Evolutionary conservation across 352 stramenopile species (phyloP).

Genomic region (Pythium myriotylum): DNA sequence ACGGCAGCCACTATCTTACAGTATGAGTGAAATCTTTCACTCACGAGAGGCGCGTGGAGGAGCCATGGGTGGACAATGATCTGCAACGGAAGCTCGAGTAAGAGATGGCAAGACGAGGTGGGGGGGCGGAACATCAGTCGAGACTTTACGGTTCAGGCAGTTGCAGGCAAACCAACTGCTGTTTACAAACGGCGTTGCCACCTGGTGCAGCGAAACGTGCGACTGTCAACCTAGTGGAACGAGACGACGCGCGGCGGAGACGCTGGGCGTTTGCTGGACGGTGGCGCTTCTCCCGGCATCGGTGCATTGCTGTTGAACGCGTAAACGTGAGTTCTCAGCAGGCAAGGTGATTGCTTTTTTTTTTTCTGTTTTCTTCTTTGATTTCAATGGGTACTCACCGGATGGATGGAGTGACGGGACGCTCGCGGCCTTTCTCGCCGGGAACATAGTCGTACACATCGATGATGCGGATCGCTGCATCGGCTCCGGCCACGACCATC

Average conservation of each 20-base stretch:
- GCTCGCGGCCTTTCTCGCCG: conserved; percentile 69
- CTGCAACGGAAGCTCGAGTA: too few relatives aligned
- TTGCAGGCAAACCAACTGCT: too few relatives aligned
- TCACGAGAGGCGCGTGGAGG: too few relatives aligned
- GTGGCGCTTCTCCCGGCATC: conserved; percentile 46
- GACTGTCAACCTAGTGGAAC: conserved; percentile 28
- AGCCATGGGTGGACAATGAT: too few relatives aligned
- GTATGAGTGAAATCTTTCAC: background rate
- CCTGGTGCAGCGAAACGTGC: background rate
- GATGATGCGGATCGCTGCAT: conserved; percentile 89
- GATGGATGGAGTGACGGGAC: conserved; percentile 71
- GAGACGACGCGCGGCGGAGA: conserved; percentile 55
- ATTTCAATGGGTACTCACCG: conserved; percentile 17
- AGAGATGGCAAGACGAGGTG: too few relatives aligned
- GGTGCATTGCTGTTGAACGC: conserved; percentile 42
- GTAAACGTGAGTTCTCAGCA: background rate
- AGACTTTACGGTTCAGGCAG: too few relatives aligned
- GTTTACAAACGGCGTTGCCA: background rate
- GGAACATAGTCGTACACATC: conserved; percentile 83
- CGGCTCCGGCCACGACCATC: conserved; percentile 83
- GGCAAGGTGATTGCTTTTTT: background rate
- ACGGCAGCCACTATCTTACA: background rate
- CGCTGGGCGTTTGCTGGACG: conserved; percentile 46
- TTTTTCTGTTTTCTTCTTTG: too few relatives aligned
- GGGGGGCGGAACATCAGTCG: too few relatives aligned